phyloP scores from a whole-genome alignment of 2,329 filamentous ascomycete genomes.

The Nigrospora oryzae region DNA sequence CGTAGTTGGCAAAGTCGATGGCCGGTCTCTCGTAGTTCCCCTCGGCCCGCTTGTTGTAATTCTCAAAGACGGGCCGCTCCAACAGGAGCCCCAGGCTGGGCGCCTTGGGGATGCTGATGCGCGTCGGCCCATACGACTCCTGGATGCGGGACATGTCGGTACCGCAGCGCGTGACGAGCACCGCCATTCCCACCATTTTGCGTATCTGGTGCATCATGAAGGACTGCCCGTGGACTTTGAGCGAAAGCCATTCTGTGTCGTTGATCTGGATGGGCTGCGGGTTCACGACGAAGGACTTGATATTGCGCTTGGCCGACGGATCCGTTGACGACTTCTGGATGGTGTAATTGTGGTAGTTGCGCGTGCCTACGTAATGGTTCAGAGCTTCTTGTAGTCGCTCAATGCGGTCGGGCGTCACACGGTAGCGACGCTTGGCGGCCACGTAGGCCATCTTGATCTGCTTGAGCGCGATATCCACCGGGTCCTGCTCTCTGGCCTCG shows the following conservation, averaged over 20 bases:
- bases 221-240: constrained; percentile 94
- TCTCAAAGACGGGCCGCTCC: constrained; percentile 85
- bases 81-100: constrained; percentile 81
- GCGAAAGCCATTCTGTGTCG: constrained; percentile 88
- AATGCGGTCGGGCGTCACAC: constrained; percentile 65
- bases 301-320: constrained; percentile 78
- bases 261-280: constrained; percentile 72
- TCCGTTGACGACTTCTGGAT: constrained; percentile 78
- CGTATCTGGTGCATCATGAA: constrained; percentile 99
- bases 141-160: constrained; percentile 62
- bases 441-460: constrained; percentile 77
- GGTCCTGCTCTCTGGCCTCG: constrained; percentile 33
- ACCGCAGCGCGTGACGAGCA: constrained; percentile 76
- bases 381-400: constrained; percentile 69
- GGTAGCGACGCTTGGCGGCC: constrained; percentile 74
- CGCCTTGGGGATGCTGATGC: constrained; percentile 87
- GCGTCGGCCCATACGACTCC: constrained; percentile 63
- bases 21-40: constrained; percentile 54
- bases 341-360: constrained; percentile 97
- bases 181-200: constrained; percentile 95
- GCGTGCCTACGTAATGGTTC: constrained; percentile 69
- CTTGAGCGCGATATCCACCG: constrained; percentile 58
- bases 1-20: constrained; percentile 72
- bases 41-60: constrained; percentile 70
- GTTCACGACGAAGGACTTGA: constrained; percentile 84